phyloP scores from a whole-genome alignment of 2,329 filamentous ascomycete species.

The Cladosporium halotolerans region DNA sequence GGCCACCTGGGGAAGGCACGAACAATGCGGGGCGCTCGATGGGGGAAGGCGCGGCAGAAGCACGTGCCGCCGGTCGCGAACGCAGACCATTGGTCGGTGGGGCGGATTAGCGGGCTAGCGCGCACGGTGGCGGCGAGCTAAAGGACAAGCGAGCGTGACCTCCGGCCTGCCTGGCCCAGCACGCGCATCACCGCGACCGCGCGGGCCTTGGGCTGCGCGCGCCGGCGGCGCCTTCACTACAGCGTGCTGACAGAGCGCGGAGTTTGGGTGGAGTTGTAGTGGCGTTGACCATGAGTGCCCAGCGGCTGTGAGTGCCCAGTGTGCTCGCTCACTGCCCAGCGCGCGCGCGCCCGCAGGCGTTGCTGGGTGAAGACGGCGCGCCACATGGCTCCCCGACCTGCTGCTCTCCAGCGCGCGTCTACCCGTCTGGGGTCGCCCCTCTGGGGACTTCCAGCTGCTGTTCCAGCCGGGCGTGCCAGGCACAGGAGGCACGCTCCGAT shows the following conservation, averaged over 20 bases:
- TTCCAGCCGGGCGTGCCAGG: neutral
- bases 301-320: too few species aligned
- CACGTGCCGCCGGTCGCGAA: constrained; percentile 5
- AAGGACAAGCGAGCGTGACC: constrained; percentile 1
- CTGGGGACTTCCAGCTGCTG: neutral
- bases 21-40: constrained; percentile 8
- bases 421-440: constrained; percentile 3
- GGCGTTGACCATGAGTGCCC: too few species aligned
- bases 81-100: constrained; percentile 6
- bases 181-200: neutral
- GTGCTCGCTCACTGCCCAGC: neutral
- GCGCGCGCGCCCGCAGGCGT: neutral
- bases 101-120: constrained; percentile 4
- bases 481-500: neutral
- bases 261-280: too few species aligned
- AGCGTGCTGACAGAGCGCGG: neutral
- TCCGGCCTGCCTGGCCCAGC: neutral
- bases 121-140: neutral
- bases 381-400: constrained; percentile 4
- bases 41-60: constrained; percentile 4
- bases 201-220: neutral
- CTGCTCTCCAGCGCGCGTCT: neutral
- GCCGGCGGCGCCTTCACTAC: neutral
- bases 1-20: neutral
- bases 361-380: neutral